These are phyloP conservation scores for Closterium sp. DNA, from an alignment of 139 green algal species.

Conservation along the genomic window DNA sequence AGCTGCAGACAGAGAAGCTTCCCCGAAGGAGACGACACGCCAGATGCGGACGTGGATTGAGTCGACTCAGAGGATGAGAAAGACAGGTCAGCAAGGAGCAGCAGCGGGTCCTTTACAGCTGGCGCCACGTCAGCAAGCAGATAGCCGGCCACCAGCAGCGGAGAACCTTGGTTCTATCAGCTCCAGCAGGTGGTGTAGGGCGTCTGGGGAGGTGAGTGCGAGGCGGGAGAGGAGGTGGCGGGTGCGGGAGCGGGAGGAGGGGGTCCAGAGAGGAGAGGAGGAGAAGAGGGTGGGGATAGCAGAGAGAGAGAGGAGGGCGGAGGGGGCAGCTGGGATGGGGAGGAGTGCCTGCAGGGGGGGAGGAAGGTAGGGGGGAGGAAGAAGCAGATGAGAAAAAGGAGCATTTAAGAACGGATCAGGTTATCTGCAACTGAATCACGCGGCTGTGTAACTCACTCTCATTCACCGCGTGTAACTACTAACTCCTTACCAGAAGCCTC, in stretches of 20 bases:
- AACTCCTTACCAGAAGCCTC: too few relatives aligned
- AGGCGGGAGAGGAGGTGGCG: neutral
- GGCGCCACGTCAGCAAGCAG: neutral
- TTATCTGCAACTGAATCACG: too few relatives aligned
- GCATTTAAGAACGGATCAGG: too few relatives aligned
- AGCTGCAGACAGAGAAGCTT: neutral
- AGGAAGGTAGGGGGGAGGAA: too few relatives aligned
- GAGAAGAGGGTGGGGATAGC: neutral
- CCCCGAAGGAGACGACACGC: neutral
- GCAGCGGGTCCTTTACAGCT: neutral
- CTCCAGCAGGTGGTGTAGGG: neutral
- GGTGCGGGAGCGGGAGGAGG: neutral
- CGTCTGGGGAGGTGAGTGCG: neutral
- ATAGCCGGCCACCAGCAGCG: neutral
- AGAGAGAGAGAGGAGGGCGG: neutral
- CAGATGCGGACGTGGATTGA: neutral
- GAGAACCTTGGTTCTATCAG: neutral
- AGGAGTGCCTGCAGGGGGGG: neutral
- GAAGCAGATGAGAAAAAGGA: too few relatives aligned
- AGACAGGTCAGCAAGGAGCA: neutral
- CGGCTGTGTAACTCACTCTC: too few relatives aligned
- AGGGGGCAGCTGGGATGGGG: neutral
- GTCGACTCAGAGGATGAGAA: neutral
- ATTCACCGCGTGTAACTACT: too few relatives aligned
- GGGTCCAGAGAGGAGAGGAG: neutral